phyloP scores from a whole-genome alignment of 2,329 filamentous ascomycete genomes.

The Cylindrodendrum hubeiense region DNA sequence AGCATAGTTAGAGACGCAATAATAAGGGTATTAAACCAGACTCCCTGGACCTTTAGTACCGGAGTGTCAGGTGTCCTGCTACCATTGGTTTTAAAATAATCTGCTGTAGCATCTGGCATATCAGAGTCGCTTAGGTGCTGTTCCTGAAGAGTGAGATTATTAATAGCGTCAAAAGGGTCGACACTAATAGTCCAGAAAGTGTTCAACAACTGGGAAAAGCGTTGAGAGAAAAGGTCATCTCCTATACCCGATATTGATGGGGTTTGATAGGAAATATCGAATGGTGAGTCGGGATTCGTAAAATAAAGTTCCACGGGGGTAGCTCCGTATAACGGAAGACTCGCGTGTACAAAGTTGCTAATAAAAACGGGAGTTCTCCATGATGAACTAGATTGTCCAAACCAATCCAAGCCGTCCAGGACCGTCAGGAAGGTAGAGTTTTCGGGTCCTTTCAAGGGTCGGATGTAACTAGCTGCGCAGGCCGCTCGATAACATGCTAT shows the following conservation, averaged over 20 bases:
- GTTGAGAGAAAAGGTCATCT: neutral
- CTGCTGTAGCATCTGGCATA: neutral
- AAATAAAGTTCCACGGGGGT: conserved; percentile 9
- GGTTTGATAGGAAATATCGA: neutral
- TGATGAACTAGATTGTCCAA: too few relatives aligned
- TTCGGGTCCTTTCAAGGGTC: neutral
- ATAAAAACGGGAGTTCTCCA: neutral
- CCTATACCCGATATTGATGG: neutral
- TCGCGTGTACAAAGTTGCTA: neutral
- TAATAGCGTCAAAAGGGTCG: conserved; percentile 7
- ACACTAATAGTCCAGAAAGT: conserved; percentile 12
- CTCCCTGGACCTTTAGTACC: neutral
- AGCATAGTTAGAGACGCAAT: too few relatives aligned
- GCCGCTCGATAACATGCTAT: conserved; percentile 8
- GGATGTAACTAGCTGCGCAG: conserved; percentile 2
- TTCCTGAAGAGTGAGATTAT: conserved; percentile 1
- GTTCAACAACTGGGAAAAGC: conserved; percentile 12
- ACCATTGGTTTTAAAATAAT: neutral
- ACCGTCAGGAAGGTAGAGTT: neutral
- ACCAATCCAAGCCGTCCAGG: neutral
- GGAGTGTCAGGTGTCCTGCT: neutral
- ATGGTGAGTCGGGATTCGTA: conserved; percentile 8
- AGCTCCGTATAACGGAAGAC: neutral
- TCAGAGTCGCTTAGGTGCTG: neutral
- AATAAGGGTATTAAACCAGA: conserved; percentile 8